Evolutionary conservation across 768 basidiomycete genomes (phyloP).

Genomic region (Agaricus bisporus): DNA sequence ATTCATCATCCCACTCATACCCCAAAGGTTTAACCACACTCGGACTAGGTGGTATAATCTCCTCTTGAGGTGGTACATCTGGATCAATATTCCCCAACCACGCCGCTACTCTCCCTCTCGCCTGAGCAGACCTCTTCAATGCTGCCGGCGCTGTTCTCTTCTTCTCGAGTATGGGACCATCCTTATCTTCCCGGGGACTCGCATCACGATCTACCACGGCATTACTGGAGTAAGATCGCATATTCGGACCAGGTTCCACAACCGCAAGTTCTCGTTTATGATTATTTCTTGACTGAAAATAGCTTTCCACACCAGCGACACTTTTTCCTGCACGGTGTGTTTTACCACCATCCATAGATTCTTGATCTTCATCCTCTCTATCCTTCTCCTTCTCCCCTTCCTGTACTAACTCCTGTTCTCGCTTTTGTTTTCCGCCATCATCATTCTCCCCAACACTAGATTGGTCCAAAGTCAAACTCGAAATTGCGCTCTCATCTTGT

Average conservation of each 20-base stretch:
- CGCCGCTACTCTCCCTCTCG: constrained; percentile 69
- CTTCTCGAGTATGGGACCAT: constrained; percentile 17
- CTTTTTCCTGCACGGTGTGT: constrained; percentile 24
- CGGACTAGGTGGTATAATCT: constrained; percentile 37
- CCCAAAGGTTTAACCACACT: constrained; percentile 18
- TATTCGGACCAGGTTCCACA: constrained; percentile 10
- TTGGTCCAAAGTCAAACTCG: constrained; percentile 45
- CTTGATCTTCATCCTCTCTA: constrained; percentile 16
- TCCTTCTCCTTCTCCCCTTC: constrained; percentile 13
- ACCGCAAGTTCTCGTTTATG: constrained; percentile 2
- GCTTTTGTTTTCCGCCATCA: constrained; percentile 5
- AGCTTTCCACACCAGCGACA: constrained; percentile 6
- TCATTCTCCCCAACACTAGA: constrained; percentile 19
- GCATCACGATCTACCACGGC: constrained; percentile 1
- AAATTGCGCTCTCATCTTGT: constrained; percentile 46
- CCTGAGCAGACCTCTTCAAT: constrained; percentile 30
- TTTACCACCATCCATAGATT: constrained; percentile 23
- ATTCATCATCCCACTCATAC: neutral
- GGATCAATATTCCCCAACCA: constrained; percentile 70
- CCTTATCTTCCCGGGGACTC: constrained; percentile 12
- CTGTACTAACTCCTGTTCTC: constrained; percentile 1
- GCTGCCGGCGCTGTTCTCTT: constrained; percentile 21
- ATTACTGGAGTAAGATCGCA: constrained; percentile 3
- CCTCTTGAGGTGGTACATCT: constrained; percentile 46
- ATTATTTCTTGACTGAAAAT: neutral